Conservation (phyloP, 2,329 filamentous ascomycete genomes). For the Plectosphaerella plurivora region DNA sequence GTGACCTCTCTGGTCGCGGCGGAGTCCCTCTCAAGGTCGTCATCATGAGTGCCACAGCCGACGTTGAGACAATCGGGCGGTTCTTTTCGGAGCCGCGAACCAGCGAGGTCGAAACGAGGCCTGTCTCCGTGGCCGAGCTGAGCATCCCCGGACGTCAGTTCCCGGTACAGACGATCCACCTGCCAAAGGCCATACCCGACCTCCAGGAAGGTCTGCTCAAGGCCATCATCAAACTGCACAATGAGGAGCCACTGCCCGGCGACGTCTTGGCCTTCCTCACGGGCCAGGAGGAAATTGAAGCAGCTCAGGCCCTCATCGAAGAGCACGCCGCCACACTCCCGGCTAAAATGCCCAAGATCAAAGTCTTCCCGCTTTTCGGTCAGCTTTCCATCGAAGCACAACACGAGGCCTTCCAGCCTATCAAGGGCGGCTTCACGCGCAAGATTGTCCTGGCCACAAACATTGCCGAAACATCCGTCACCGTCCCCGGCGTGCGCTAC, state of each 20-base stretch:
- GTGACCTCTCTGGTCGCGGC: conserved; percentile 59
- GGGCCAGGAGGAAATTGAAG: conserved; percentile 89
- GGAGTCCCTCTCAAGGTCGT: conserved; percentile 80
- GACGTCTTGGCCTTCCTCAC: conserved; percentile 91
- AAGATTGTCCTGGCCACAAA: conserved; percentile 94
- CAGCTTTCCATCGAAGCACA: conserved; percentile 84
- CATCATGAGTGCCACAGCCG: conserved; percentile 95
- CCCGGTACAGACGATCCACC: conserved; percentile 74
- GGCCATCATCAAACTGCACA: conserved; percentile 80
- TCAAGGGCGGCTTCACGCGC: conserved; percentile 66
- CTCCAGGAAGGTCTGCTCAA: conserved; percentile 79
- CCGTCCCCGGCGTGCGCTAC: conserved; percentile 85
- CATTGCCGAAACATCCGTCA: conserved; percentile 98
- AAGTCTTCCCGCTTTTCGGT: conserved; percentile 79
- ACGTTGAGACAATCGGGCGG: conserved; percentile 69
- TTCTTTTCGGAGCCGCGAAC: conserved; percentile 58
- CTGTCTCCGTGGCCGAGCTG: conserved; percentile 33
- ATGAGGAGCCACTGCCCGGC: conserved; percentile 84
- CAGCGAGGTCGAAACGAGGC: conserved; percentile 7
- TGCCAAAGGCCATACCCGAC: conserved; percentile 69
- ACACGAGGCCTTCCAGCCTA: conserved; percentile 76
- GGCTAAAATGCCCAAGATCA: conserved; percentile 67
- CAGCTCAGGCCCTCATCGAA: conserved; percentile 73
- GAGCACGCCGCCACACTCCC: conserved; percentile 71
- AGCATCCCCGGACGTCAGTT: conserved; percentile 84